phyloP scores from a whole-genome alignment of 805 yeast genomes.

The Yamadazyma paraphyllophila region DNA sequence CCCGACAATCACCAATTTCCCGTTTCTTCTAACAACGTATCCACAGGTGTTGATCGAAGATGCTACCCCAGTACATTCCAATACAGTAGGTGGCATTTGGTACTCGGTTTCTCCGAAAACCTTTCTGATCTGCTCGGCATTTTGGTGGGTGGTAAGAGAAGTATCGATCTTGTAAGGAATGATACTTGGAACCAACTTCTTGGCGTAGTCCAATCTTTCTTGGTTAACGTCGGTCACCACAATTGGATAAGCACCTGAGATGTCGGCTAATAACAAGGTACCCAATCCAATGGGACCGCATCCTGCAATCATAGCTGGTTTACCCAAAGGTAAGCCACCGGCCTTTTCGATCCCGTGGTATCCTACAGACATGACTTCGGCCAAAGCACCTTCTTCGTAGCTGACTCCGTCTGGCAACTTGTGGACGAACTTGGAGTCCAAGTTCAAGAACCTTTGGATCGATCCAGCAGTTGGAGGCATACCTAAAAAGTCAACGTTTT shows the following conservation, averaged over 20 bases:
- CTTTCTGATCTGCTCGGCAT: constrained; percentile 20
- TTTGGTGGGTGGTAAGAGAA: constrained; percentile 10
- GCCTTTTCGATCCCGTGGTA: constrained; percentile 24
- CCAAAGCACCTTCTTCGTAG: constrained; percentile 27
- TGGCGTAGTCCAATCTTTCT: constrained; percentile 22
- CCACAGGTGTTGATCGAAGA: constrained; percentile 19
- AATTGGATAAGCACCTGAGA: constrained; percentile 23
- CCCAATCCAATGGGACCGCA: constrained; percentile 30
- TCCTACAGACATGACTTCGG: constrained; percentile 25
- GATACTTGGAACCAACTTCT: constrained; percentile 15
- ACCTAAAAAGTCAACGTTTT: constrained; percentile 17
- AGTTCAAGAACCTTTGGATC: constrained; percentile 18
- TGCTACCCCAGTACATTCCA: constrained; percentile 24
- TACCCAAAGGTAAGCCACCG: constrained; percentile 17
- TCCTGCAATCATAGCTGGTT: constrained; percentile 23
- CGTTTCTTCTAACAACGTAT: constrained; percentile 19
- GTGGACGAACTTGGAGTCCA: constrained; percentile 18
- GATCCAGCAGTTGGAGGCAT: constrained; percentile 19
- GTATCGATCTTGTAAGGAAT: constrained; percentile 13
- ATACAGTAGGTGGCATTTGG: constrained; percentile 23
- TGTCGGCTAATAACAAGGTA: constrained; percentile 20
- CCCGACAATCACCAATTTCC: constrained; percentile 19
- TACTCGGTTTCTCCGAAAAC: constrained; percentile 25
- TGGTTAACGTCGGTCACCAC: constrained; percentile 23
- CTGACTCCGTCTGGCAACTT: constrained; percentile 23